Percentiles rank a stretch among this genome's conserved stretches.
Conservation (phyloP, 2,329 filamentous ascomycete species). For the Podosphaera xanthii region DNA sequence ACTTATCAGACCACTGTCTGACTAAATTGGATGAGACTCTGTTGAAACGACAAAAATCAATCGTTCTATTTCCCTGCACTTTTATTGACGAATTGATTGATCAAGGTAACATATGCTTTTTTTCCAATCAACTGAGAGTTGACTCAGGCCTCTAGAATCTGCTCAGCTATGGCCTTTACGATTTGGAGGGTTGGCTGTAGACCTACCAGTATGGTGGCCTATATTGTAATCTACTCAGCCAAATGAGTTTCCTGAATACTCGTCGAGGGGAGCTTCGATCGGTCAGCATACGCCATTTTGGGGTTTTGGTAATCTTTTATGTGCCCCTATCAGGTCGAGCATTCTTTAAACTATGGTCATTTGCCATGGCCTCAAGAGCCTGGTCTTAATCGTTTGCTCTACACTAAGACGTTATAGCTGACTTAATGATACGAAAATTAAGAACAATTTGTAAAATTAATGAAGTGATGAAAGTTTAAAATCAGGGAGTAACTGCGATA, state of each 20-base stretch:
- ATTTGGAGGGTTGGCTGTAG: neutral
- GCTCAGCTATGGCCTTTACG: slow-evolving; percentile 1
- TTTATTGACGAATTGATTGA: slow-evolving; percentile 1
- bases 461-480: too few relatives aligned
- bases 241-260: neutral
- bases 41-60: too few relatives aligned
- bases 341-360: too few relatives aligned
- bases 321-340: neutral
- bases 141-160: neutral
- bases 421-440: too few relatives aligned
- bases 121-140: slow-evolving; percentile 1
- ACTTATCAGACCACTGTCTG: too few relatives aligned
- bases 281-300: neutral
- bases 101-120: neutral
- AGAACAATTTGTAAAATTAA: too few relatives aligned
- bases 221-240: neutral
- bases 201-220: neutral
- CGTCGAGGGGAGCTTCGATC: neutral
- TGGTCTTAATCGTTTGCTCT: too few relatives aligned
- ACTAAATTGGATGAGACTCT: too few relatives aligned
- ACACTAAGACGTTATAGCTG: too few relatives aligned
- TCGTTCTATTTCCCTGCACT: neutral
- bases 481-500: too few relatives aligned
- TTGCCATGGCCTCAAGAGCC: too few relatives aligned
- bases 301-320: neutral